Evolutionary conservation across 2,329 filamentous ascomycete genomes (phyloP).

Genomic region (Leptographium galeiforme): DNA sequence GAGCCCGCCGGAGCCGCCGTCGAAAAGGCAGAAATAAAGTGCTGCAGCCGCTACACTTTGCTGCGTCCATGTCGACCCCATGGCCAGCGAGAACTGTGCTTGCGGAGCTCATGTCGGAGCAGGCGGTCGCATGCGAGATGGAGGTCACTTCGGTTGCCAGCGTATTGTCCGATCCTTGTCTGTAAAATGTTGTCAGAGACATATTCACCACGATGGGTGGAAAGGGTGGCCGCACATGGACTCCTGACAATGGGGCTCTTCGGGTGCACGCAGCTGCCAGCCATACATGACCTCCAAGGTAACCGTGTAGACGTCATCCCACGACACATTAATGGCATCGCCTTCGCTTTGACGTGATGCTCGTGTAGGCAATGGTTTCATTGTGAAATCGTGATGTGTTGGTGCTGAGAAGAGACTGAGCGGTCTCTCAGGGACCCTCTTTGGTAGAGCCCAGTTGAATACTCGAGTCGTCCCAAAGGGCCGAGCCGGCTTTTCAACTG

Average conservation of each 20-base stretch:
- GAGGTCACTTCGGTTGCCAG: too few relatives aligned
- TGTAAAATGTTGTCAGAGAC: too few relatives aligned
- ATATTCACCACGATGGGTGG: too few relatives aligned
- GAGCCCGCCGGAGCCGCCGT: too few relatives aligned
- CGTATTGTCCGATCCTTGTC: too few relatives aligned
- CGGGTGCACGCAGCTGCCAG: background rate
- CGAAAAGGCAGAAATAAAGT: too few relatives aligned
- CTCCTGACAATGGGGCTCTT: background rate
- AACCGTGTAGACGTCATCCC: conserved; percentile 2
- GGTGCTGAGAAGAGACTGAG: background rate
- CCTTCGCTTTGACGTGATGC: background rate
- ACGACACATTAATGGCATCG: background rate
- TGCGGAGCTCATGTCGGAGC: too few relatives aligned
- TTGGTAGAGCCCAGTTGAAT: too few relatives aligned
- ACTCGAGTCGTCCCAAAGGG: background rate
- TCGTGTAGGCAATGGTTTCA: background rate
- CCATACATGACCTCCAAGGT: conserved; percentile 5
- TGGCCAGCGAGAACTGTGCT: too few relatives aligned
- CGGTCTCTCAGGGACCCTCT: background rate
- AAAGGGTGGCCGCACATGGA: background rate
- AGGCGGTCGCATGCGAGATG: too few relatives aligned
- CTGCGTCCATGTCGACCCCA: too few relatives aligned
- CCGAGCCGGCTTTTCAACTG: background rate
- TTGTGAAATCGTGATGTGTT: background rate
- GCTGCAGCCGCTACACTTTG: too few relatives aligned